Conservation (phyloP, 495 filamentous ascomycete genomes). For the Tuber calosporum region DNA sequence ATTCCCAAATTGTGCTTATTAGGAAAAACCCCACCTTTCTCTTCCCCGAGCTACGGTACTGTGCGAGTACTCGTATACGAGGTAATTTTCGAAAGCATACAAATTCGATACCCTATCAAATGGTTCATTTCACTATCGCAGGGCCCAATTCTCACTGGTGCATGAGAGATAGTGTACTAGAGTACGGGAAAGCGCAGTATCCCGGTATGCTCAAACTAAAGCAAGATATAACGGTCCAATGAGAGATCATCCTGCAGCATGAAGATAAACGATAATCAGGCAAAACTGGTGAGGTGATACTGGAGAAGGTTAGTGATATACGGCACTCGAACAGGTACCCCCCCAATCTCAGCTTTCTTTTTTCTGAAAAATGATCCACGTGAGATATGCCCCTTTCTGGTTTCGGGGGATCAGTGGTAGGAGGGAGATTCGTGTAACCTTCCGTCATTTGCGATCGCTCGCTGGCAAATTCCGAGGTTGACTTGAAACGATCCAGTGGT, state of each 20-base stretch:
- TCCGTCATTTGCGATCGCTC: background rate
- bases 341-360: background rate
- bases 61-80: background rate
- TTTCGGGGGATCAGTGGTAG: background rate
- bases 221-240: background rate
- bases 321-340: too few relatives aligned
- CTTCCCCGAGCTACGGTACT: too few relatives aligned
- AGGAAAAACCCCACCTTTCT: too few relatives aligned
- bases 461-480: background rate
- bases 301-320: background rate
- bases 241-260: background rate
- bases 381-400: background rate
- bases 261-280: background rate
- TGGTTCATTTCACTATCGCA: background rate
- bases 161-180: background rate
- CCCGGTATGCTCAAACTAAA: background rate
- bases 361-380: background rate
- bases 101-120: background rate
- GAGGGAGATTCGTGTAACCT: background rate
- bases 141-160: background rate
- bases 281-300: background rate
- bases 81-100: background rate
- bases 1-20: background rate
- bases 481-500: too few relatives aligned
- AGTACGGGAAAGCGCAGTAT: background rate